These are phyloP conservation scores for Bertia moriformis DNA, from an alignment of 2,329 filamentous ascomycete species.

Conservation along the genomic window DNA sequence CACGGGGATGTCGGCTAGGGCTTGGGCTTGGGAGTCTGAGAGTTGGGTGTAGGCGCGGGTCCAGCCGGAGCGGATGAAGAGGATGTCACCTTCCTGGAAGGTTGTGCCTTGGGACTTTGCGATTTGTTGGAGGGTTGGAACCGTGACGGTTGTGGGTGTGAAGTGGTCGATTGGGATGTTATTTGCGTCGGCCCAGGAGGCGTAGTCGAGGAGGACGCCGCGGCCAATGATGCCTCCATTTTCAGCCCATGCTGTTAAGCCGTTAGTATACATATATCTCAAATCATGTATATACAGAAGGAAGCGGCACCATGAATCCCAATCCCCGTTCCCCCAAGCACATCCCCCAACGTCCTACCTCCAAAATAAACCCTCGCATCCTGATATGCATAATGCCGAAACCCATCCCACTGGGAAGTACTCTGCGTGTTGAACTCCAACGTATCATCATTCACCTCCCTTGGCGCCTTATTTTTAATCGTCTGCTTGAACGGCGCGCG, in stretches of 20 bases:
- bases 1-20: constrained; percentile 13
- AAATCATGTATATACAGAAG: background rate
- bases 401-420: constrained; percentile 2
- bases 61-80: constrained; percentile 39
- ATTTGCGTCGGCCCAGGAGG: constrained; percentile 23
- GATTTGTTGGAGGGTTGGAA: constrained; percentile 24
- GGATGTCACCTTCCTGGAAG: constrained; percentile 34
- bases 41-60: constrained; percentile 24
- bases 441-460: constrained; percentile 10
- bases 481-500: constrained; percentile 16
- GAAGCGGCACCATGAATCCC: background rate
- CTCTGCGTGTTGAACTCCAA: constrained; percentile 2
- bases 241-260: constrained; percentile 18
- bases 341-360: constrained; percentile 23
- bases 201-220: constrained; percentile 36
- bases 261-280: constrained; percentile 10
- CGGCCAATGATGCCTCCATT: constrained; percentile 30
- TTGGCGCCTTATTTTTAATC: constrained; percentile 10
- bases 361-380: constrained; percentile 18
- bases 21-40: constrained; percentile 17
- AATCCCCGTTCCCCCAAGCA: constrained; percentile 12
- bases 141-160: constrained; percentile 23
- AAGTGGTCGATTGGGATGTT: constrained; percentile 21
- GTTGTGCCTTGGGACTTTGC: constrained; percentile 24
- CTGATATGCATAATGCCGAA: constrained; percentile 21